phyloP scores from a whole-genome alignment of 192 early-diverging fungal species.

The Entophlyctis luteolus region DNA sequence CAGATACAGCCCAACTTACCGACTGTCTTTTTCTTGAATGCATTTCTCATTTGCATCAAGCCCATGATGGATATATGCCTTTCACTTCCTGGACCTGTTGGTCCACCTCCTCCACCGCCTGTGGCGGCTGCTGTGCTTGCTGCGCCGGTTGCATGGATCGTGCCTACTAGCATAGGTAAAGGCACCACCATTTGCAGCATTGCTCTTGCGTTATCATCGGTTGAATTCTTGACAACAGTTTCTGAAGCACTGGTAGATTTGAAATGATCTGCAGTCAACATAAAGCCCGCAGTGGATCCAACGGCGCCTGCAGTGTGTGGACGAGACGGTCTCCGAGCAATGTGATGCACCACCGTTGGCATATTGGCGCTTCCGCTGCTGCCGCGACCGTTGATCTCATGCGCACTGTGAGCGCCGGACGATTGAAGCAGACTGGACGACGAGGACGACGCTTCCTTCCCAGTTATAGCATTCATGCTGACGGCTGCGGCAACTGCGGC shows the following conservation, averaged over 20 bases:
- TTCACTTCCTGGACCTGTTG: not conserved
- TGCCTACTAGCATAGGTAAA: conserved; percentile 20
- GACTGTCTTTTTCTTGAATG: conserved; percentile 29
- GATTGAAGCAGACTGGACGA: too few species aligned
- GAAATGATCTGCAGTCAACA: not conserved
- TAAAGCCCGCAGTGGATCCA: too few species aligned
- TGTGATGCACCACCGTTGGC: too few species aligned
- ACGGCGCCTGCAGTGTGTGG: too few species aligned
- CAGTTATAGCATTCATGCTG: too few species aligned
- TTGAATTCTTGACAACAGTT: conserved; percentile 6
- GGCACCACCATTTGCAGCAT: conserved; percentile 47
- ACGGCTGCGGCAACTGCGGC: too few species aligned
- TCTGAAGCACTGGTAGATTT: not conserved
- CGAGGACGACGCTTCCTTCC: too few species aligned
- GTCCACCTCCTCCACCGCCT: not conserved
- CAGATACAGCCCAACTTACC: not conserved
- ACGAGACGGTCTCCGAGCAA: too few species aligned
- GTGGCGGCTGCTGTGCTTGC: not conserved
- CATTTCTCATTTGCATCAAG: not conserved
- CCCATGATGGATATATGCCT: conserved; percentile 1
- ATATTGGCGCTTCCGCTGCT: too few species aligned
- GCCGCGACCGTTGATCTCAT: too few species aligned
- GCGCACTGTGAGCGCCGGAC: too few species aligned
- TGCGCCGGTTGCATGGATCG: not conserved
- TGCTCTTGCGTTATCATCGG: conserved; percentile 51